phyloP scores from a whole-genome alignment of 129 eudicot genomes.

The Flaveria bidentis region DNA sequence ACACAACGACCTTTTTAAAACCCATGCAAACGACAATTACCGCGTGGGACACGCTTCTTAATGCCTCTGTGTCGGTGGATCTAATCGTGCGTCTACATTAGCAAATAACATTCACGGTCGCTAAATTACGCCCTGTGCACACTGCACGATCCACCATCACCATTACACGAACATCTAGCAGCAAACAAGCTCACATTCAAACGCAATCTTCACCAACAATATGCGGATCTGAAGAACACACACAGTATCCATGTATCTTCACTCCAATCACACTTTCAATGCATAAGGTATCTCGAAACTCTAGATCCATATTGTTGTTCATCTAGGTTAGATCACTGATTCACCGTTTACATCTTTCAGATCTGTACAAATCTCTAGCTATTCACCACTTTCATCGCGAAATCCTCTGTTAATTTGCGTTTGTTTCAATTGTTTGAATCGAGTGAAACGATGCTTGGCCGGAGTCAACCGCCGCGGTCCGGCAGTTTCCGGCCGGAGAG shows the following conservation, averaged over 20 bases:
- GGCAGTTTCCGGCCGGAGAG: conserved; percentile 80
- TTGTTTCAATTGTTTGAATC: not conserved
- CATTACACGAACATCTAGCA: conserved; percentile 25
- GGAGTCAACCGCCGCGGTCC: conserved; percentile 48
- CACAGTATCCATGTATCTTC: not conserved
- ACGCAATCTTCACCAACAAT: not conserved
- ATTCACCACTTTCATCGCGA: not conserved
- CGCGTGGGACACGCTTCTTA: conserved; percentile 28
- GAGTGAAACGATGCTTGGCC: conserved; percentile 53
- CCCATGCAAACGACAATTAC: conserved; percentile 1
- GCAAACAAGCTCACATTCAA: conserved; percentile 18
- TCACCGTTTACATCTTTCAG: conserved; percentile 23
- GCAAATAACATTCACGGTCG: not conserved
- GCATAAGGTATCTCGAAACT: conserved; percentile 28
- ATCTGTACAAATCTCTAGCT: conserved; percentile 30
- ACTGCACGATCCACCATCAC: conserved; percentile 4
- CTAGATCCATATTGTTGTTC: conserved; percentile 34
- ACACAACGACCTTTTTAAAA: not conserved
- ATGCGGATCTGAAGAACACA: conserved; percentile 22
- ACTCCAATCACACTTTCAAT: conserved; percentile 20
- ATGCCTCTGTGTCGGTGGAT: conserved; percentile 36
- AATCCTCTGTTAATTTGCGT: conserved; percentile 7
- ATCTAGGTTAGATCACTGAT: not conserved
- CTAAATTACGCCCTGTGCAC: conserved; percentile 32
- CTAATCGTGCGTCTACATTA: conserved; percentile 23